Evolutionary conservation across 1,284 basidiomycete genomes (phyloP).

Genomic region (Neotropicomus parvogracilis): DNA sequence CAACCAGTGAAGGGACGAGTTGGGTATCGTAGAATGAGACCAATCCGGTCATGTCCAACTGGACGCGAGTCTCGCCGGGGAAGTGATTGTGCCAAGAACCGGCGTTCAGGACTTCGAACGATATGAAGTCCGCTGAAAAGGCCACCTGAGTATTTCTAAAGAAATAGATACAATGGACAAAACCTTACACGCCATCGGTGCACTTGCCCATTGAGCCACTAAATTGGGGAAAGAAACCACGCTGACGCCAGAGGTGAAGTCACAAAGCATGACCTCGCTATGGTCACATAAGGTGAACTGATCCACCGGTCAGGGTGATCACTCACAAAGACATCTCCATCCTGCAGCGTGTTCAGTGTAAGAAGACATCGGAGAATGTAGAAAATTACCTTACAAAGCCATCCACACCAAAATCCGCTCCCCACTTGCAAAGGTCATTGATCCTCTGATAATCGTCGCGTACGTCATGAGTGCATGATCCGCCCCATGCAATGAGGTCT

Average conservation of each 20-base stretch:
- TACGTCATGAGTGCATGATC: conserved; percentile 1
- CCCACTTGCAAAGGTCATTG: conserved; percentile 33
- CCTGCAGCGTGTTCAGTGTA: conserved; percentile 22
- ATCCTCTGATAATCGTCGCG: conserved; percentile 32
- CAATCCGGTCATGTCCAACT: conserved; percentile 11
- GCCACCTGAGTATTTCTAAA: conserved; percentile 17
- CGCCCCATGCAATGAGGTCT: conserved; percentile 40
- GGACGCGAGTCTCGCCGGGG: no score
- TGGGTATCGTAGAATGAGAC: conserved; percentile 36
- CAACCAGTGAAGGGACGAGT: conserved; percentile 30
- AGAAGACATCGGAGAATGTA: neutral
- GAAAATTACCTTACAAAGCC: conserved; percentile 38
- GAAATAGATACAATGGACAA: no score
- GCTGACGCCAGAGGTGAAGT: no score
- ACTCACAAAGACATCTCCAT: conserved; percentile 52
- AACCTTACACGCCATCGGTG: no score
- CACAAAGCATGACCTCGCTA: conserved; percentile 53
- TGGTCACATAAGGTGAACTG: neutral
- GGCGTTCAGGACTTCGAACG: conserved; percentile 1
- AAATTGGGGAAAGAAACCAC: conserved; percentile 15
- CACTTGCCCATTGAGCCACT: neutral
- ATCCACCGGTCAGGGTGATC: neutral
- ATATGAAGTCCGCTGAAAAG: conserved; percentile 28
- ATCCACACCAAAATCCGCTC: conserved; percentile 35
- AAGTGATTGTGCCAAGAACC: no score